Conservation (phyloP, 2,329 filamentous ascomycete species). For the Hypoxylon sp. region DNA sequence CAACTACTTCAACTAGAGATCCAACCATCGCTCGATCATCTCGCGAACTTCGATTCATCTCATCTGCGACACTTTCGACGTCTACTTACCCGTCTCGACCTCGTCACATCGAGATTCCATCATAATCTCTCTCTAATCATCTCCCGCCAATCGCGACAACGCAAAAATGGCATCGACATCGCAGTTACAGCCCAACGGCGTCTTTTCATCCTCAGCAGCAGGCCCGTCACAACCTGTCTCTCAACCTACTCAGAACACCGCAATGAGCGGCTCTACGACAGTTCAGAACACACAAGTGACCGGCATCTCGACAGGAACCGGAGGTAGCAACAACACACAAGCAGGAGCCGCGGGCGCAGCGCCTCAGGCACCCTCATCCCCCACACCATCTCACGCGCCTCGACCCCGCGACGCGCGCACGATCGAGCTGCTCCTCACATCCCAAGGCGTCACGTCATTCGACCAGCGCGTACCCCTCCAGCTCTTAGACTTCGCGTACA, state of each 20-base stretch:
- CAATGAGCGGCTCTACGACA: constrained; percentile 53
- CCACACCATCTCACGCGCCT: constrained; percentile 56
- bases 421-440: constrained; percentile 82
- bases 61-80: not conserved
- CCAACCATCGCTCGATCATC: too few relatives aligned
- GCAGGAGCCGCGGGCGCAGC: constrained; percentile 43
- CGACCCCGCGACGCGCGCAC: constrained; percentile 83
- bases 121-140: constrained; percentile 15
- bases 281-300: constrained; percentile 46
- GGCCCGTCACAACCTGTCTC: constrained; percentile 50
- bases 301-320: constrained; percentile 30
- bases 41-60: too few relatives aligned
- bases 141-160: constrained; percentile 22
- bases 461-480: constrained; percentile 86
- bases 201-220: constrained; percentile 57
- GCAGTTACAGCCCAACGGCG: constrained; percentile 67
- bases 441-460: constrained; percentile 83
- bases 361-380: constrained; percentile 49
- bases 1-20: too few relatives aligned
- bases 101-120: not conserved
- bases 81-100: not conserved
- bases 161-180: constrained; percentile 51
- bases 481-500: constrained; percentile 88
- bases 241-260: constrained; percentile 46
- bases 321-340: constrained; percentile 31